A percentile compares a stretch with the other conserved stretches of the same genome.
phyloP scores from a whole-genome alignment of 208 protist species.

The Phytomonas serpens region DNA sequence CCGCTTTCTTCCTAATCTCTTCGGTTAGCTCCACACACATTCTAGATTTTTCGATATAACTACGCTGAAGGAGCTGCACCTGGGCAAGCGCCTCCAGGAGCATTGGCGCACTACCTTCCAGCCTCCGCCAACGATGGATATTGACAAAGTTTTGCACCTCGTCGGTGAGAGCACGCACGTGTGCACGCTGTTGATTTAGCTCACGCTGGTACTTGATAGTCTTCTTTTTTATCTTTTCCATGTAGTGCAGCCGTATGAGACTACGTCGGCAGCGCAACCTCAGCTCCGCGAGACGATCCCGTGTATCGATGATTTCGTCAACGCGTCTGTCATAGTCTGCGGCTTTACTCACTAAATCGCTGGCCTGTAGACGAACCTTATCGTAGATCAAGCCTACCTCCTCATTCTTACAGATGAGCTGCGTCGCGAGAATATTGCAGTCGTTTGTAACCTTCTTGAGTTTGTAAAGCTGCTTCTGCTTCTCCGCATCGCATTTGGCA shows the following conservation, averaged over 20 bases:
- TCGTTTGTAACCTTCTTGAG: constrained; percentile 92
- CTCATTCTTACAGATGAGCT: constrained; percentile 96
- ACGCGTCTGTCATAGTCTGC: constrained; percentile 89
- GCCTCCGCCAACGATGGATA: constrained; percentile 96
- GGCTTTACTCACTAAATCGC: constrained; percentile 91
- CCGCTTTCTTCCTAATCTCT: constrained; percentile 84
- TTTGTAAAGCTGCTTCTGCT: constrained; percentile 85
- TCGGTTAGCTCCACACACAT: constrained; percentile 88
- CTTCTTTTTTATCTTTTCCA: constrained; percentile 86
- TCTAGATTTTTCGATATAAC: constrained; percentile 94
- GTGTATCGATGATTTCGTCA: constrained; percentile 82
- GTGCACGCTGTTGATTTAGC: constrained; percentile 87
- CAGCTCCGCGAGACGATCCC: constrained; percentile 88
- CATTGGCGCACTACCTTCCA: constrained; percentile 94
- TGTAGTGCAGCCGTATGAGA: constrained; percentile 61
- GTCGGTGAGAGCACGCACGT: constrained; percentile 91
- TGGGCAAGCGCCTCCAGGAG: constrained; percentile 95
- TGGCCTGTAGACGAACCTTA: constrained; percentile 96
- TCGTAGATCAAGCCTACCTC: constrained; percentile 96
- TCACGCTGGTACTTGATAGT: constrained; percentile 84
- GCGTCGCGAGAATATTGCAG: constrained; percentile 93
- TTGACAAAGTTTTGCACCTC: constrained; percentile 97
- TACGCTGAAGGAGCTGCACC: constrained; percentile 95
- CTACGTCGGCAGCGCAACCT: constrained; percentile 86
- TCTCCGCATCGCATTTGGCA: constrained; percentile 89